Conservation (phyloP, 352 stramenopile genomes). For the Globisporangium sylvaticum region DNA sequence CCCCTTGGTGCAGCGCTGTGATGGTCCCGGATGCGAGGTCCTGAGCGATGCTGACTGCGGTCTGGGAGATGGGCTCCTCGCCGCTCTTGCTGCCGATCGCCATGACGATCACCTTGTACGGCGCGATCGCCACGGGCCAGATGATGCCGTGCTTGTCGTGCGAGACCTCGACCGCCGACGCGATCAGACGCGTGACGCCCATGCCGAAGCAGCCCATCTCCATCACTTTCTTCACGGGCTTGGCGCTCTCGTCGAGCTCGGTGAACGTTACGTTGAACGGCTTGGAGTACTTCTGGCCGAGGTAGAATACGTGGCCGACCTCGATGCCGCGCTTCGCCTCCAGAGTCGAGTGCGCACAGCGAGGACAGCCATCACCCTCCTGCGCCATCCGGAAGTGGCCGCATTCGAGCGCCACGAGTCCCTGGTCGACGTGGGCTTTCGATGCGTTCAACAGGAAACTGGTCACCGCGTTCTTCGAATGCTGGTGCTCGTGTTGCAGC, state of each 20-base stretch:
- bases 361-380: slow-evolving; percentile 60
- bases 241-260: slow-evolving; percentile 27
- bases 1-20: slow-evolving; percentile 29
- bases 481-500: slow-evolving; percentile 13
- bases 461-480: neutral
- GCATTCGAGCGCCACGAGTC: slow-evolving; percentile 17
- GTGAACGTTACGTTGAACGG: slow-evolving; percentile 65
- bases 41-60: slow-evolving; percentile 44
- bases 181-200: slow-evolving; percentile 78
- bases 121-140: slow-evolving; percentile 77
- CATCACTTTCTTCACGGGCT: slow-evolving; percentile 43
- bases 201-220: slow-evolving; percentile 90
- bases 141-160: slow-evolving; percentile 78
- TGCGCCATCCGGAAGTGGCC: slow-evolving; percentile 66
- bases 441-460: neutral
- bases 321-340: slow-evolving; percentile 83
- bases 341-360: slow-evolving; percentile 46
- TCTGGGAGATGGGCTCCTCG: slow-evolving; percentile 42
- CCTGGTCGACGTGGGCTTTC: neutral
- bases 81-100: slow-evolving; percentile 57
- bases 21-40: slow-evolving; percentile 39
- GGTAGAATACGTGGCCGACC: slow-evolving; percentile 87
- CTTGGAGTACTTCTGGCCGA: slow-evolving; percentile 89
- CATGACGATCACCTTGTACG: slow-evolving; percentile 80
- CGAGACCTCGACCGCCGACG: slow-evolving; percentile 73